Conservation (phyloP, 2,329 filamentous ascomycete species). For the Arachnomyces sp. region DNA sequence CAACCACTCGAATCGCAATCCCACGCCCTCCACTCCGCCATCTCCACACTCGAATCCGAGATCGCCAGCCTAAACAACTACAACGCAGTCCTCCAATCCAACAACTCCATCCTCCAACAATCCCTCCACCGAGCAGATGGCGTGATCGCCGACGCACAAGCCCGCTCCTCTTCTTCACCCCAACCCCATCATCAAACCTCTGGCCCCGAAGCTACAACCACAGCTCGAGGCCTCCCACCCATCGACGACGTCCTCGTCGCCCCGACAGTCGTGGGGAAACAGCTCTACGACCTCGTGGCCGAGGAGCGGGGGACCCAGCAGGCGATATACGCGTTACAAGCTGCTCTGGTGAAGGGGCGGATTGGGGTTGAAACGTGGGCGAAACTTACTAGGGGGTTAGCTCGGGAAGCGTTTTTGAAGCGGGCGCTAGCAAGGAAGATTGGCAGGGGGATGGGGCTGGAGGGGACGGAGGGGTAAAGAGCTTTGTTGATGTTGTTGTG, state of each 20-base stretch:
- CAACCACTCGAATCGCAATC: constrained; percentile 71
- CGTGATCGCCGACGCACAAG: constrained; percentile 64
- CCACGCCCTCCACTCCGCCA: constrained; percentile 62
- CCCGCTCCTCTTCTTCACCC: constrained; percentile 35
- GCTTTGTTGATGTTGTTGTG: too few relatives aligned
- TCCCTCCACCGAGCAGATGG: constrained; percentile 70
- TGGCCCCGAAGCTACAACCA: constrained; percentile 10
- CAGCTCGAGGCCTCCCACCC: constrained; percentile 48
- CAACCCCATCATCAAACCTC: constrained; percentile 7
- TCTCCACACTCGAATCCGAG: constrained; percentile 64
- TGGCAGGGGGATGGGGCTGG: constrained; percentile 37
- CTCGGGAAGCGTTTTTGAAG: constrained; percentile 41
- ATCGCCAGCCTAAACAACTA: constrained; percentile 62
- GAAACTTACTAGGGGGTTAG: constrained; percentile 37
- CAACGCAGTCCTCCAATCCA: constrained; percentile 61
- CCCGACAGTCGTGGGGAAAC: constrained; percentile 83
- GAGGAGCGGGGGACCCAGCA: constrained; percentile 84
- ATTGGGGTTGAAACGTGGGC: constrained; percentile 40
- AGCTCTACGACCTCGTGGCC: constrained; percentile 80
- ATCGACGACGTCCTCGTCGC: constrained; percentile 91
- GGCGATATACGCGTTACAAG: constrained; percentile 60
- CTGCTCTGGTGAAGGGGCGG: constrained; percentile 36
- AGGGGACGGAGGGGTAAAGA: constrained; percentile 16
- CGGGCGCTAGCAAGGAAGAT: constrained; percentile 39
- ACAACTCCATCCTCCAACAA: constrained; percentile 68